A percentile compares a stretch with the other conserved stretches of the same genome.
phyloP scores from a whole-genome alignment of 345 rosid species.

The Eucalyptus regnans region DNA sequence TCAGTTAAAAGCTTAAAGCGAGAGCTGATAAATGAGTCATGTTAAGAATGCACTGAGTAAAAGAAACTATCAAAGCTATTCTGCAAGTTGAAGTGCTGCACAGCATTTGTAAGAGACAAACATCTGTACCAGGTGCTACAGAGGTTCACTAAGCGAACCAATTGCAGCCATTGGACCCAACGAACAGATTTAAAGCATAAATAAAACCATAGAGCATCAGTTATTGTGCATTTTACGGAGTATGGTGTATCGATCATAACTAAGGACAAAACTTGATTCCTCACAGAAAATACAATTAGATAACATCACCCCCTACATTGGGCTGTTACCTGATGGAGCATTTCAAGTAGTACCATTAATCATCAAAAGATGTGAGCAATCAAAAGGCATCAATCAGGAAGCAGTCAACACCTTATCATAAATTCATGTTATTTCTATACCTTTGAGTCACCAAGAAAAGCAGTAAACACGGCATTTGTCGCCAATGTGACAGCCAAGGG shows the following conservation, averaged over 20 bases:
- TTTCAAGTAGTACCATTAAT: background rate
- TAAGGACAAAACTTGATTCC: background rate
- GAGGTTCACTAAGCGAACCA: background rate
- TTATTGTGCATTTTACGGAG: background rate
- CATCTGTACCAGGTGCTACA: background rate
- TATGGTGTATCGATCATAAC: background rate
- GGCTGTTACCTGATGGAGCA: background rate
- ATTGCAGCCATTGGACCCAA: background rate
- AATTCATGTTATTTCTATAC: slow-evolving; percentile 11
- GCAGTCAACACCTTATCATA: background rate
- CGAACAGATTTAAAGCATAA: background rate
- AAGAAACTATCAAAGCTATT: background rate
- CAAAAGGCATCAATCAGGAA: background rate
- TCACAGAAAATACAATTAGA: background rate
- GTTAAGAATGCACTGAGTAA: background rate
- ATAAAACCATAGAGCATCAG: background rate
- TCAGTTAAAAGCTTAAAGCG: background rate
- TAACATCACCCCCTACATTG: background rate
- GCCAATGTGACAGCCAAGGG: slow-evolving; percentile 92
- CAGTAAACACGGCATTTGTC: slow-evolving; percentile 50
- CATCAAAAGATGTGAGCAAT: background rate
- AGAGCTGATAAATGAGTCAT: background rate
- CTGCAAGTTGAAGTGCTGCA: background rate
- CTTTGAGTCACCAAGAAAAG: slow-evolving; percentile 90
- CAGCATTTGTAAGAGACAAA: background rate